phyloP scores from a whole-genome alignment of 1,284 basidiomycete genomes.

The Ustilago cynodontis region DNA sequence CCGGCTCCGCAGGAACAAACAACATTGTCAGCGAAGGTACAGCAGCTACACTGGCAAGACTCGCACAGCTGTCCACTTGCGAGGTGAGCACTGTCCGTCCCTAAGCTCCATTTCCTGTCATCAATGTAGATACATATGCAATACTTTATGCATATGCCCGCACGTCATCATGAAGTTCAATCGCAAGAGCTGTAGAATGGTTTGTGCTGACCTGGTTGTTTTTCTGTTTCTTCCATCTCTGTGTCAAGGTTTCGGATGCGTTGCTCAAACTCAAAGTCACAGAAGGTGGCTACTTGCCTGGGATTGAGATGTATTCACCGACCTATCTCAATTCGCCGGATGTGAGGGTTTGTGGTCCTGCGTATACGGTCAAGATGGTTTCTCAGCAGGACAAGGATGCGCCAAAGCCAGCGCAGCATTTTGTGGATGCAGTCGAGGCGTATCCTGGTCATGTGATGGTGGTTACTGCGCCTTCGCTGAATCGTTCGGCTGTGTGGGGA shows the following conservation, averaged over 20 bases:
- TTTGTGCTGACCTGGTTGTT: conserved; percentile 6
- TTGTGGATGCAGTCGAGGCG: conserved; percentile 82
- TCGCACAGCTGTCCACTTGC: conserved; percentile 51
- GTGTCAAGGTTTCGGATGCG: conserved; percentile 84
- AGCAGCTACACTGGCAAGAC: conserved; percentile 31
- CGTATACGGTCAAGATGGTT: conserved; percentile 92
- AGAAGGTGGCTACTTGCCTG: conserved; percentile 85
- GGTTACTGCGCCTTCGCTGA: conserved; percentile 81
- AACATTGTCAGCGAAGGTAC: conserved; percentile 3
- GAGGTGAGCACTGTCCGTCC: conserved; percentile 50
- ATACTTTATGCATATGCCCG: neutral
- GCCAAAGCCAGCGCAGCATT: conserved; percentile 80
- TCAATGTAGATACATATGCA: conserved; percentile 14
- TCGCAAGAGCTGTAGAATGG: neutral
- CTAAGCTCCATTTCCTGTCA: conserved; percentile 8
- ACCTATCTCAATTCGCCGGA: conserved; percentile 23
- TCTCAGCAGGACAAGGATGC: conserved; percentile 75
- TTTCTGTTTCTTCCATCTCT: conserved; percentile 8
- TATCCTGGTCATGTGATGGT: conserved; percentile 77
- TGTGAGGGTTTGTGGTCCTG: conserved; percentile 76
- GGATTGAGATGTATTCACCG: conserved; percentile 78
- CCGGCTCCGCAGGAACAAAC: conserved; percentile 5
- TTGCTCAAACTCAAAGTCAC: conserved; percentile 83
- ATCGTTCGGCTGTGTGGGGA: conserved; percentile 88
- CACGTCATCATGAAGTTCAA: neutral